Evolutionary conservation across 768 basidiomycete species (phyloP), one percentile per base, ranked within the genome.

Genomic region (Coprinopsis strossmayeri): DNA sequence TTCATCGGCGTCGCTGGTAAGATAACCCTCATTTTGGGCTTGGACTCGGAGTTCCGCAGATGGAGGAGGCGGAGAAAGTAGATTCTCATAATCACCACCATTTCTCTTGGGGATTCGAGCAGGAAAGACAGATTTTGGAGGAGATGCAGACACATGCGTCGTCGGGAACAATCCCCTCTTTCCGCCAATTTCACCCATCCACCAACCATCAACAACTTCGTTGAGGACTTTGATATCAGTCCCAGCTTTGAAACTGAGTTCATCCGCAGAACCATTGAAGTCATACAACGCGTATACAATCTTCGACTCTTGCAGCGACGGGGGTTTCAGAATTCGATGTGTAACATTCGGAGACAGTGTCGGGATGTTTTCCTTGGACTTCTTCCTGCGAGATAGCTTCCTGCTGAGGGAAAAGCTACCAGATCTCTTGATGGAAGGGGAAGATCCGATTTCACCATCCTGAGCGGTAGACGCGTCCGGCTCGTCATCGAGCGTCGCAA

Each of bases 131-230:
- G n/a, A n/a, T 37, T 63, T 66, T 20, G 66, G 60, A 7, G 64
- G 59, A 1, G 74, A 57, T 24, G 68, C 59, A 55, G 91, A 86
- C 7, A 81, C 83, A 63, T 91, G 87, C 4, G 81, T 75, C 1
- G 79, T 75, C 0, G 92, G 92, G 73, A 96, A 94, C 34, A 95
- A 61, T 12, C 92, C 92, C 45, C 75, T 80, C 53, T 71, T 72
- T 1, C 87, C 89, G 48, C 76, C 67, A 27, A 80, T 61, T 60
- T 87, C 81, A 5, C 91, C 92, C 70, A 91, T 78, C 87, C 90
- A 94, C 92, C 92, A 94, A 51, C 81, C 91, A 53, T 89, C 87
- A 27, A 91, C 69, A 0, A 92, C 87, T 61, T 94, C 90, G 27
- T 81, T 82, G 24, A 89, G 56, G 24, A 93, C 82, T 12, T 73